Conservation (phyloP, 208 protist genomes). For the Wallacemonas sp. region DNA sequence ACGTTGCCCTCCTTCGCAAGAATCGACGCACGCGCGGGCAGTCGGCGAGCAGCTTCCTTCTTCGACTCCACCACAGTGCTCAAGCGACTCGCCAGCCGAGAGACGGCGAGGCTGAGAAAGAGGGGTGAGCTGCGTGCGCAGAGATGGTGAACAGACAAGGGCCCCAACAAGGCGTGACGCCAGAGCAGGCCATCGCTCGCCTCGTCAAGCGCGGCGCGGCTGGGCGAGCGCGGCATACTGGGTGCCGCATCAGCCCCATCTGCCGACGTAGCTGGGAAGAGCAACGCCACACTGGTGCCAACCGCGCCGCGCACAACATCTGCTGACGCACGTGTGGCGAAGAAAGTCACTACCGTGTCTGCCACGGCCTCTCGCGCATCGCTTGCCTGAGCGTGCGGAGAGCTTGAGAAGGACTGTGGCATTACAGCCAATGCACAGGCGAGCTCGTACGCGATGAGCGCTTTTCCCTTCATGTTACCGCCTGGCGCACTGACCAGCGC, state of each 20-base stretch:
- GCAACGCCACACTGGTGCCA: not conserved
- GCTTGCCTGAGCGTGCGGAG: not conserved
- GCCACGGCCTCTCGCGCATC: slow-evolving; percentile 10
- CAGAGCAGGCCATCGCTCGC: not conserved
- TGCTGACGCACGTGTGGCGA: not conserved
- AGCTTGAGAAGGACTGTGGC: not conserved
- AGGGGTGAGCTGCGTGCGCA: slow-evolving; percentile 30
- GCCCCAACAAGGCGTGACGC: slow-evolving; percentile 30
- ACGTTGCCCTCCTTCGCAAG: slow-evolving; percentile 21
- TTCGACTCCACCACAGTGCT: not conserved
- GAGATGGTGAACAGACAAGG: slow-evolving; percentile 19
- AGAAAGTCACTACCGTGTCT: slow-evolving; percentile 16
- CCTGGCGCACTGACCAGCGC: slow-evolving; percentile 5
- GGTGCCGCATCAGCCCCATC: not conserved
- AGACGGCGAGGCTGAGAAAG: slow-evolving; percentile 27
- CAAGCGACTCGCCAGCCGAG: slow-evolving; percentile 6
- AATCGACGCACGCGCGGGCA: slow-evolving; percentile 9
- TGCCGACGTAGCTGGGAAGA: not conserved
- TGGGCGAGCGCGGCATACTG: not conserved
- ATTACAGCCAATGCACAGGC: slow-evolving; percentile 8
- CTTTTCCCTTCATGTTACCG: slow-evolving; percentile 29
- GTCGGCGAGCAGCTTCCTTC: slow-evolving; percentile 23
- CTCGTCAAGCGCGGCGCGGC: not conserved
- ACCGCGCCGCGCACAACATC: slow-evolving; percentile 10
- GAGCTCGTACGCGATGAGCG: slow-evolving; percentile 26